These are phyloP conservation scores for Ogataea wickerhamii DNA, from an alignment of 805 yeast species.

Conservation along the genomic window DNA sequence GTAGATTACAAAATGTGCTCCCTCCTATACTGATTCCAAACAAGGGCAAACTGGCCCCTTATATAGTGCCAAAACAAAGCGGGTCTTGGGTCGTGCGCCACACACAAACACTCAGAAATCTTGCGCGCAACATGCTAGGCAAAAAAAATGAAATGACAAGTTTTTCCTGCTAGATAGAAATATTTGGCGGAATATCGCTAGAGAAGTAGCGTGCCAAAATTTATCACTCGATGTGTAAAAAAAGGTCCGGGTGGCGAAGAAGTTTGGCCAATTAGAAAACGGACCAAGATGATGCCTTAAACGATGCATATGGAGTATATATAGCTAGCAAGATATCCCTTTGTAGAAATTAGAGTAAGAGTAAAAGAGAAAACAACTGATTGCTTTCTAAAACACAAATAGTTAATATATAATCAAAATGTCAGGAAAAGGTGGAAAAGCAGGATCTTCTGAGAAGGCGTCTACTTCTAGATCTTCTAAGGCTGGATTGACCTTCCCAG, in stretches of 20 bases:
- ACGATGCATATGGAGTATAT: neutral
- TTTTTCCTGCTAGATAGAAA: slow-evolving; percentile 7
- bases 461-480: slow-evolving; percentile 97
- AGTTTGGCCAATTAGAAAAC: neutral
- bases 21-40: neutral
- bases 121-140: slow-evolving; percentile 16
- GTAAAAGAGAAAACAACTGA: neutral
- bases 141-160: slow-evolving; percentile 12
- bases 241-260: slow-evolving; percentile 7
- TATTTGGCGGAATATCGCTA: slow-evolving; percentile 19
- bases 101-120: slow-evolving; percentile 5
- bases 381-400: slow-evolving; percentile 1
- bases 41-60: slow-evolving; percentile 15
- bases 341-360: too few relatives aligned
- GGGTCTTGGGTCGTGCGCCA: slow-evolving; percentile 10
- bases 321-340: slow-evolving; percentile 1
- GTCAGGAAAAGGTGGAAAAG: slow-evolving; percentile 87
- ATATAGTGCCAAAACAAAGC: slow-evolving; percentile 12
- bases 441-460: slow-evolving; percentile 91
- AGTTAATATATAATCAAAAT: slow-evolving; percentile 12
- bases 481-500: slow-evolving; percentile 99
- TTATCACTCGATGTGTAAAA: slow-evolving; percentile 19
- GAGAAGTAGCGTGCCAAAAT: slow-evolving; percentile 20
- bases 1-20: slow-evolving; percentile 1
- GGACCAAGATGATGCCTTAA: neutral